Evolutionary conservation across 768 basidiomycete genomes (phyloP).

Genomic region (Serendipita sp.): DNA sequence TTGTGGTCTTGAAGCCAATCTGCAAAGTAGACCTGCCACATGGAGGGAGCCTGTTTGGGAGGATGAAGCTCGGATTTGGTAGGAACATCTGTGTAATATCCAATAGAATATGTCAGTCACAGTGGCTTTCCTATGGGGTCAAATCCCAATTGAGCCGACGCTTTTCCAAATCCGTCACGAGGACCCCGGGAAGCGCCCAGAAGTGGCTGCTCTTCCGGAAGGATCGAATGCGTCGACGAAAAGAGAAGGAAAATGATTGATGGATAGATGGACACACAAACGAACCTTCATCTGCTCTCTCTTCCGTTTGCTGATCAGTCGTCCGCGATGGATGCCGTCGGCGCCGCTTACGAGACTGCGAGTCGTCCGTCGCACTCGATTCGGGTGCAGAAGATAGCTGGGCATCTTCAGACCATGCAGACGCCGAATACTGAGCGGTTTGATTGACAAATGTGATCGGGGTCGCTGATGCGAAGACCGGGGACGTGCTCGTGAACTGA

Average conservation of each 20-base stretch:
- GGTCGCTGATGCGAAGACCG: not conserved
- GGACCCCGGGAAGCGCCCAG: not conserved
- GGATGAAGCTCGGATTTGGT: constrained; percentile 68
- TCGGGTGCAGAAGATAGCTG: not conserved
- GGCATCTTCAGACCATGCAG: not conserved
- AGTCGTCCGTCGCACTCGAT: not conserved
- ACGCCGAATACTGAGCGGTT: not conserved
- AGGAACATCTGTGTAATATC: constrained; percentile 24
- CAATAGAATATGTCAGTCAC: not conserved
- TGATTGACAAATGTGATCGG: constrained; percentile 6
- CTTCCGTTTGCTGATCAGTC: not conserved
- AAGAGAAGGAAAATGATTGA: too few relatives aligned
- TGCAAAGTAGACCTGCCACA: constrained; percentile 94
- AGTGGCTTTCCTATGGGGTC: not conserved
- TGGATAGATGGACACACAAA: not conserved
- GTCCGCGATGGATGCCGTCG: not conserved
- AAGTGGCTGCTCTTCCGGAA: too few relatives aligned
- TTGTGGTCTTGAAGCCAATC: constrained; percentile 29
- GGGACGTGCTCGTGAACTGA: not conserved
- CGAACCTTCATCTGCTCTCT: not conserved
- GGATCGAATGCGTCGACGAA: not conserved
- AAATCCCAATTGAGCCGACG: not conserved
- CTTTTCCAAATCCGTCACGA: not conserved
- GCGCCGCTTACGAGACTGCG: not conserved
- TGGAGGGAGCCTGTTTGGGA: constrained; percentile 82